Evolutionary conservation across 768 basidiomycete species (phyloP), one percentile per base, ranked within the genome.

Genomic region (Termitomyces sp.): DNA sequence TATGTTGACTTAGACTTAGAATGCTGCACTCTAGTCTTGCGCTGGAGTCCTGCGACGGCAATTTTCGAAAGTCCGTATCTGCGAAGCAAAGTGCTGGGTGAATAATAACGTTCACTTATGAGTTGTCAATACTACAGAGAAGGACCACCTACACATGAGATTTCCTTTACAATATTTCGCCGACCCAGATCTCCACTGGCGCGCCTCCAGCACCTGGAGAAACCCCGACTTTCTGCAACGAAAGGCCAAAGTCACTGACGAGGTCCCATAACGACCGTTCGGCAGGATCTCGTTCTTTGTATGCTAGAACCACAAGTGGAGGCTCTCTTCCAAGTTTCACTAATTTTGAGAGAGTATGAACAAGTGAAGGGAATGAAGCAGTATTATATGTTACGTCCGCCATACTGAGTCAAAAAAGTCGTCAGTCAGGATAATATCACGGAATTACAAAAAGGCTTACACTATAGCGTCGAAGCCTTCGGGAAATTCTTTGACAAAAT

Each of bases 311-410:
- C 3, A 95, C 74, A 0, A 78, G 63, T 0, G 77, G 74, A 3
- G 73, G 69, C 30, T 68, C 70, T 30, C 70, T 46, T 7, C 67
- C 66, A 37, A 76, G 58, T 61, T 66, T 58, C 24, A 85, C 64
- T 5, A 95, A 75, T 2, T 71, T 68, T 5, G 75, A 71, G 24
- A 96, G 73, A 0, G 92, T 94, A n/a, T 74, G 73, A 18, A 93
- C 71, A 42, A 96, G 82, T 0, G 88, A 78, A 2, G 89, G 83
- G 70, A 96, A 97, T 1, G 92, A 89, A 1, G 85, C 75, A 0
- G 91, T 92, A 73, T 96, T 96, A 75, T 95, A 96, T 1, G 93
- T 88, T 8, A 95, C 91, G 65, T 97, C 95, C 13, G 93, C 91
- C 86, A 95, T 93, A 46, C 93, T 95, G 63, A 27, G n/a, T 42